Base-by-base conservation (phyloP, 257 asterid species). In the Solanum dulcamara region DNA sequence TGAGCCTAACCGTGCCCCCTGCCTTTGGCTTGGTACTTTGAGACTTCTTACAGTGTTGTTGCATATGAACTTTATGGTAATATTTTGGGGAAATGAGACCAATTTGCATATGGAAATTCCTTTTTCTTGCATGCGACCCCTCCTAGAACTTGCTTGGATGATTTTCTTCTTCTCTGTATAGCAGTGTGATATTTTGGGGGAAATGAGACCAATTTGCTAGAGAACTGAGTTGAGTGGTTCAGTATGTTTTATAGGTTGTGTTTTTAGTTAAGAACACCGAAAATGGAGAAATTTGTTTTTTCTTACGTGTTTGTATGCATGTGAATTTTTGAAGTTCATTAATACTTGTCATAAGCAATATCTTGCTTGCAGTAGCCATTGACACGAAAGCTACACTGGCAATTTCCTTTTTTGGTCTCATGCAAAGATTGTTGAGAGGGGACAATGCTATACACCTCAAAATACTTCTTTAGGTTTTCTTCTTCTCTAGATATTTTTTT, bases 21-120 rank as follows among this genome's bases (percentile, higher is more conserved):
- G 96, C 5, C 89, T 91, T 18, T 95, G 98, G 98, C 93, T 94
- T 37, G 98, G 98, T 12, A 95, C 98, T 8, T 93, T 88, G 93
- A 92, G 83, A 94, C 92, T 20, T 89, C 98, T 26, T 77, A 87
- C 37, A 93, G 91, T 10, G 96, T 94, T 0, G 98, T 92, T 1
- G 97, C 98, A 8, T 85, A 91, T 1, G 88, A 85, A 67, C 93
- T 94, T 53, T 91, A 86, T 86, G 95, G 96, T 5, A 89, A 94
- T 1, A 88, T 97, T 81, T 95, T 94, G 5, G n/a, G n/a, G n/a
- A n/a, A n/a, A n/a, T n/a, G n/a, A n/a, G n/a, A n/a, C n/a, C n/a
- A n/a, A n/a, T n/a, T n/a, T n/a, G n/a, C n/a, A n/a, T n/a, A n/a
- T n/a, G n/a, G n/a, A n/a, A n/a, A n/a, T n/a, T n/a, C n/a, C n/a